Evolutionary conservation across 2,329 filamentous ascomycete species (phyloP).

Genomic region (Teratosphaeriaceae sp.): DNA sequence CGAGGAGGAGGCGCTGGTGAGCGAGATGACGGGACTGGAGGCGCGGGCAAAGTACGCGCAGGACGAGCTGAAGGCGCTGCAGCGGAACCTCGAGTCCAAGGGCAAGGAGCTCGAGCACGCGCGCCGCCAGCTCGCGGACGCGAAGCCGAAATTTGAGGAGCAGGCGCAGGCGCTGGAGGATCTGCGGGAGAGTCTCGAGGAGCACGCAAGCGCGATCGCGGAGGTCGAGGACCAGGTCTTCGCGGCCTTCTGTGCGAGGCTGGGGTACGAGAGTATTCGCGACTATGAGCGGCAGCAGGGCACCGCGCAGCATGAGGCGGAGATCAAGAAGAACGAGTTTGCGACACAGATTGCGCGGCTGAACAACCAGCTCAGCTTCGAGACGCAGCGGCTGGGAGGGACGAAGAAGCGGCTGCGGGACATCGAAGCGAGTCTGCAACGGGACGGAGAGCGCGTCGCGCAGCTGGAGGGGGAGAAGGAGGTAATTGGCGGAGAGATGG

Average conservation of each 20-base stretch:
- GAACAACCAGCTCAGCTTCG: constrained; percentile 55
- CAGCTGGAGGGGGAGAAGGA: constrained; percentile 66
- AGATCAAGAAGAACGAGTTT: constrained; percentile 80
- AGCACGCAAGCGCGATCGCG: constrained; percentile 59
- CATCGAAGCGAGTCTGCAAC: constrained; percentile 60
- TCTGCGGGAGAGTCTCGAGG: constrained; percentile 49
- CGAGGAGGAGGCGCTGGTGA: constrained; percentile 74
- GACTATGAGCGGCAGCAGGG: constrained; percentile 93
- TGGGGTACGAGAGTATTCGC: constrained; percentile 84
- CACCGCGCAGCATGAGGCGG: constrained; percentile 81
- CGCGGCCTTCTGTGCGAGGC: constrained; percentile 71
- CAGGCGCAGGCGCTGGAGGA: constrained; percentile 63
- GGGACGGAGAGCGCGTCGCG: constrained; percentile 62
- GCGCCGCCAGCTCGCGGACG: constrained; percentile 65
- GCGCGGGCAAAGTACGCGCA: constrained; percentile 64
- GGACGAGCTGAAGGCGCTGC: constrained; percentile 69
- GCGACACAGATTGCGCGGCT: constrained; percentile 65
- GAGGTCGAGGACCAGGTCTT: constrained; percentile 87
- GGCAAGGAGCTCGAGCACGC: constrained; percentile 71
- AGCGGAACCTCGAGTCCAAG: constrained; percentile 79
- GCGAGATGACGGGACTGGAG: constrained; percentile 72
- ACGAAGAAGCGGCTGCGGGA: constrained; percentile 62
- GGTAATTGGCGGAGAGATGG: constrained; percentile 65
- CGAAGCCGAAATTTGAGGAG: constrained; percentile 70
- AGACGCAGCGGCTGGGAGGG: constrained; percentile 64